Evolutionary conservation across 2,329 filamentous ascomycete species (phyloP), one percentile per base, ranked within the genome.

Genomic region (Epichloe typhina): DNA sequence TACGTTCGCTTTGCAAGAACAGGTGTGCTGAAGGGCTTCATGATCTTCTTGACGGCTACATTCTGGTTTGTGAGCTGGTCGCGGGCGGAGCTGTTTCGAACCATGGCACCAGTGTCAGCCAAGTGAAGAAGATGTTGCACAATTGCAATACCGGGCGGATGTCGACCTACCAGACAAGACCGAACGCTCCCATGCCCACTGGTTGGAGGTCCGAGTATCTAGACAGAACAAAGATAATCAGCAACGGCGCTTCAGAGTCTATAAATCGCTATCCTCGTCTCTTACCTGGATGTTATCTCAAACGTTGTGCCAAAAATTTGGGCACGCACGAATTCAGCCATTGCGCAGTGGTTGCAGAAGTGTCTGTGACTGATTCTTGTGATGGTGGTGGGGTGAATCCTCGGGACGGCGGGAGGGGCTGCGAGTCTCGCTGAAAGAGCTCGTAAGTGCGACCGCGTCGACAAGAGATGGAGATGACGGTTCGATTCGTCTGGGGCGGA

Each of bases 11-110:
- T 98, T 53, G 93, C 93, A 46, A 98, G 77, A 53, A 98, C 93
- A 1, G 93, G 90, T n/a, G 93, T 98, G 77, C 90, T 96, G 72
- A 98, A 98, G 9, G 93, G 93, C 76, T 97, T 98, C 91, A 98
- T 97, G 66, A 98, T 98, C 81, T 98, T 98, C 80, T 98, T 98
- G 67, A 98, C 90, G 53, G 93, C 93, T 55, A 98, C 93, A 70
- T 90, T 89, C 70, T 96, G 90, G 67, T 81, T 87, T 54, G 93
- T 97, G 70, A 98, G 88, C 74, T 97, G 90, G 69, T 98, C 93
- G 72, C 89, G 91, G 52, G 93, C 93, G 57, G 93, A 97, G 72
- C 91, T 97, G 57, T 55, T 46, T 37, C n/a, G 31, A 44, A 38
- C 12, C 7, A 11, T 4, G 45, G 48, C 26, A 43, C 13, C 15